Evolutionary conservation across 371 early-diverging fungal genomes (phyloP), one percentile per base, ranked within the genome.

Genomic region (Mortierella sp.): DNA sequence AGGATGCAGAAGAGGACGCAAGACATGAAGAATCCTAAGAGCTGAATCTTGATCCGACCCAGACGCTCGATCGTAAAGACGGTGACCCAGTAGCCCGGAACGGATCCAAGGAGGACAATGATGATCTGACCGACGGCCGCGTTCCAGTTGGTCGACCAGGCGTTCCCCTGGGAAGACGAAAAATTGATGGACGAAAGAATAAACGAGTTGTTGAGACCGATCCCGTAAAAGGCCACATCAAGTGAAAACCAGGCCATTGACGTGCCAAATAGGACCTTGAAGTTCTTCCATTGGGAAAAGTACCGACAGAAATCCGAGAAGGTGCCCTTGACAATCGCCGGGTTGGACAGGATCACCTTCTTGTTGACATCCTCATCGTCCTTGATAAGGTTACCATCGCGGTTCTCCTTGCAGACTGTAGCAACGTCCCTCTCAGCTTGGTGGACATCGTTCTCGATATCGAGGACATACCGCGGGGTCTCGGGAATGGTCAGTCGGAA

Each of bases 401-500:
- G 74, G 63, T 72, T 44, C 44, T 72, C 72, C 72, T 87, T 88
- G 21, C 86, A 70, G 49, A 83, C 83, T 18, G 56, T 71, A 43
- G 81, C 81, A 32, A 89, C 83, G 74, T 91, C 94, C 4, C 78
- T 81, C 56, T 91, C 91, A 65, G 95, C 95, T 72, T 89, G 91
- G 76, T 92, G 91, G 35, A 91, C 80, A 79, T 95, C 92, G 58
- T 91, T 88, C 81, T 95, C 91, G 72, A 96, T 93, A 79, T 97
- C 95, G 56, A 95, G 91, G 41, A 95, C 91, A 86, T 94, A 97
- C 75, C 97, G 95, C 46, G 98, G 97, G 41, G 98, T 96, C 88
- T 98, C 98, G 43, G 97, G 96, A 84, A 97, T 96, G 24, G 96
- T 97, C 86, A 97, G 89, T 56, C 98, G 95, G 85, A 94, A 94